Percentiles rank a stretch among this genome's conserved stretches.
These are phyloP conservation scores for Aspergillus candidus DNA, from an alignment of 2,329 filamentous ascomycete genomes.

Conservation along the genomic window DNA sequence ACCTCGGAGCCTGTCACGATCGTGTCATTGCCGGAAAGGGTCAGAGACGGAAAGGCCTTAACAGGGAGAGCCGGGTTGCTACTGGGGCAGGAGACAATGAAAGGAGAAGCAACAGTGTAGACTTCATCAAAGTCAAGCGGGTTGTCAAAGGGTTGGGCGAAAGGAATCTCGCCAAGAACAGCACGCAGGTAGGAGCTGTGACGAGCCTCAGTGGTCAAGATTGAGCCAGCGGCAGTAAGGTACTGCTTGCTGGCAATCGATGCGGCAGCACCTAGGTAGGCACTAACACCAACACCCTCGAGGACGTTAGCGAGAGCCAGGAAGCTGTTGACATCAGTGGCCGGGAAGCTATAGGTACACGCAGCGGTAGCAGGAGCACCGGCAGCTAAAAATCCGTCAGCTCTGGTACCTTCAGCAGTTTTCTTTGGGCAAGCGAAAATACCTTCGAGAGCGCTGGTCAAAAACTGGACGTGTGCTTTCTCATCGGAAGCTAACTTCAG, in stretches of 20 bases:
- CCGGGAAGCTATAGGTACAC: constrained; percentile 53
- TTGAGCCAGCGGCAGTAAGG: constrained; percentile 55
- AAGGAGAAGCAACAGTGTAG: constrained; percentile 58
- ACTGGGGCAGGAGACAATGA: constrained; percentile 54
- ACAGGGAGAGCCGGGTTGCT: constrained; percentile 53
- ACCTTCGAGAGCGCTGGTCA: constrained; percentile 41
- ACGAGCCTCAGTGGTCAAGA: constrained; percentile 60
- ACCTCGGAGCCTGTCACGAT: constrained; percentile 14
- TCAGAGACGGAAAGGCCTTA: constrained; percentile 53
- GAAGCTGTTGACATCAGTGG: constrained; percentile 46
- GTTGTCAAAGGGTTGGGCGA: constrained; percentile 55
- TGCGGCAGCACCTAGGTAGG: constrained; percentile 58
- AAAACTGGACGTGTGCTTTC: constrained; percentile 52
- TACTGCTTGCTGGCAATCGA: constrained; percentile 53
- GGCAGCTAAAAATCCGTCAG: constrained; percentile 22
- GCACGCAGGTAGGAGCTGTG: constrained; percentile 58
- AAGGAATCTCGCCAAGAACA: constrained; percentile 45
- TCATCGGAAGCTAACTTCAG: constrained; percentile 54
- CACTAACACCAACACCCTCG: constrained; percentile 54
- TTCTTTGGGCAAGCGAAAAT: neutral
- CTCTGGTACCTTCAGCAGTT: no score
- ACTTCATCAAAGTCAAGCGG: constrained; percentile 55
- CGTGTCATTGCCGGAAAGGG: constrained; percentile 17
- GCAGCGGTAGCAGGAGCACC: constrained; percentile 48
- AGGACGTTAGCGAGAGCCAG: constrained; percentile 49